Evolutionary conservation across 768 basidiomycete species (phyloP).

Genomic region (Hygrophorus russula): DNA sequence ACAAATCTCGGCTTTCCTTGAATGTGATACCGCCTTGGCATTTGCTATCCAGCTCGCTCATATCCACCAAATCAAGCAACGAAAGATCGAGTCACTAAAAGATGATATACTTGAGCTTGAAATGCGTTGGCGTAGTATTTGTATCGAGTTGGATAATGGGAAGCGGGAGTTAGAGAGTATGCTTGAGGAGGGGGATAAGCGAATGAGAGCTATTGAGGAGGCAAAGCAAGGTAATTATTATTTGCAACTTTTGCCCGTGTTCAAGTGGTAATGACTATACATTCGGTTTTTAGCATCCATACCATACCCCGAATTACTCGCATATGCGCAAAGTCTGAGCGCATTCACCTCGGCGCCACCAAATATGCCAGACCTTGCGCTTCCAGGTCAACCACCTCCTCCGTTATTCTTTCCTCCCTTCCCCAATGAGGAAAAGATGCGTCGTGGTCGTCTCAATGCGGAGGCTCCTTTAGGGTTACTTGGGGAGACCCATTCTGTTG

Average conservation of each 20-base stretch:
- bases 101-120: conserved; percentile 62
- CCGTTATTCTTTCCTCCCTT: conserved; percentile 85
- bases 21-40: conserved; percentile 55
- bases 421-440: conserved; percentile 88
- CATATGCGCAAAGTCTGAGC: conserved; percentile 77
- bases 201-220: conserved; percentile 55
- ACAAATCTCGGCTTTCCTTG: conserved; percentile 44
- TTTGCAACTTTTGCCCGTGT: neutral
- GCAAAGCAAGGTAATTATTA: conserved; percentile 63
- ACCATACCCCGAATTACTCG: conserved; percentile 72
- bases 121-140: conserved; percentile 56
- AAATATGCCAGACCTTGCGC: conserved; percentile 66
- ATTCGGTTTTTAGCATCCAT: conserved; percentile 45
- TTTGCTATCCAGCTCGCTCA: conserved; percentile 53
- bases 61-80: conserved; percentile 65
- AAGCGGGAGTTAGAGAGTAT: conserved; percentile 59
- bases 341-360: conserved; percentile 85
- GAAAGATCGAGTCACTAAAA: conserved; percentile 61
- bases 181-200: conserved; percentile 66
- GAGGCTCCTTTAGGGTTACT: conserved; percentile 69
- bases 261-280: neutral
- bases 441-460: conserved; percentile 66
- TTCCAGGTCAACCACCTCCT: conserved; percentile 63
- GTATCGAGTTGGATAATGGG: conserved; percentile 50
- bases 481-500: conserved; percentile 77